A percentile compares a stretch with the other conserved stretches of the same genome.
These are phyloP conservation scores for Suillus alpinus DNA, from an alignment of 768 basidiomycete species.

Conservation along the genomic window DNA sequence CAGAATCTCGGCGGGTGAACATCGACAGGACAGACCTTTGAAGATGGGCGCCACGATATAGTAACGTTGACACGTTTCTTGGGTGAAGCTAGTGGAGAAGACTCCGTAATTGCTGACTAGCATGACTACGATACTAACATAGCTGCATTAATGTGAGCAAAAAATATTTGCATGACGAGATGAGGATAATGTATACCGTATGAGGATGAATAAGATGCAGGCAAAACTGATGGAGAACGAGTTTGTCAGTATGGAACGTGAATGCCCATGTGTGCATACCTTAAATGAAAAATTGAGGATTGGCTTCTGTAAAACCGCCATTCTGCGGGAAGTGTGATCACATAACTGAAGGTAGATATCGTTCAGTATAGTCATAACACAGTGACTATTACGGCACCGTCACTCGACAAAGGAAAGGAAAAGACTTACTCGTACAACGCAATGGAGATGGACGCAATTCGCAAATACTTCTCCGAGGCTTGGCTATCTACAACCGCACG, in stretches of 20 bases:
- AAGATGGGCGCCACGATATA: conserved; percentile 53
- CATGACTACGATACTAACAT: conserved; percentile 45
- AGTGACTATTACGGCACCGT: background rate
- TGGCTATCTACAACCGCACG: conserved; percentile 1
- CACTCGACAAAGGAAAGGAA: background rate
- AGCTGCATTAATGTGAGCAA: conserved; percentile 12
- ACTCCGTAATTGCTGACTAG: conserved; percentile 56
- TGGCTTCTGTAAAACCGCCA: conserved; percentile 33
- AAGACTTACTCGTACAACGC: conserved; percentile 37
- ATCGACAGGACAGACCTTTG: conserved; percentile 46
- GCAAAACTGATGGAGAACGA: conserved; percentile 17
- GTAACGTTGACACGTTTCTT: conserved; percentile 43
- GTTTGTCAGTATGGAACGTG: background rate
- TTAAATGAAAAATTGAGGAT: conserved; percentile 20
- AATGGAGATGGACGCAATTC: conserved; percentile 36
- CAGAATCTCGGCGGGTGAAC: background rate
- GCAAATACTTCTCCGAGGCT: conserved; percentile 30
- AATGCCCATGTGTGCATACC: conserved; percentile 15
- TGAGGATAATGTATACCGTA: conserved; percentile 18
- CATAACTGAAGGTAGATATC: conserved; percentile 19
- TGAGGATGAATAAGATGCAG: conserved; percentile 32
- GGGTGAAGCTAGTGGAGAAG: conserved; percentile 51
- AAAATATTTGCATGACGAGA: background rate
- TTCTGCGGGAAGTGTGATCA: conserved; percentile 33
- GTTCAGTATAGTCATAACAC: background rate